phyloP scores from a whole-genome alignment of 345 rosid genomes.

The Corymbia maculata region DNA sequence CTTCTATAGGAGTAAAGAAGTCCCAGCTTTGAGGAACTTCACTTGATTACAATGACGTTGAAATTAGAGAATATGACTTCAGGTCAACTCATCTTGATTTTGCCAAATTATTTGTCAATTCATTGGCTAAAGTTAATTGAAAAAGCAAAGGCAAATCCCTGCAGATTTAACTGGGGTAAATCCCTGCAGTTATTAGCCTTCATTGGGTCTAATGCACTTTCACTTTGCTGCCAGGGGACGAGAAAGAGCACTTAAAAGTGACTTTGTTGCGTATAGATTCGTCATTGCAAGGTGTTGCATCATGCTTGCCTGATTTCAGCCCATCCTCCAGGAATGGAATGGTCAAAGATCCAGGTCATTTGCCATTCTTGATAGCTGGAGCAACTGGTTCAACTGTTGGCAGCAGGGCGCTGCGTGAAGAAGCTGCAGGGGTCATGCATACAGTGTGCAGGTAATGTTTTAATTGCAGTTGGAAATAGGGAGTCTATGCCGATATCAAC shows the following conservation, averaged over 20 bases:
- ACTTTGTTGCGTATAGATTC: conserved; percentile 97
- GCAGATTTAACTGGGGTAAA: not conserved
- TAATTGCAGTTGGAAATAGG: not conserved
- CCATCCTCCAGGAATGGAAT: conserved; percentile 63
- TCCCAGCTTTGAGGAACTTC: not conserved
- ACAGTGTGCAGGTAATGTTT: conserved; percentile 82
- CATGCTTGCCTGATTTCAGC: conserved; percentile 97
- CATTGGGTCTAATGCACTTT: not conserved
- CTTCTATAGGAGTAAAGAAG: not conserved
- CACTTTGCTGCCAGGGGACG: conserved; percentile 51
- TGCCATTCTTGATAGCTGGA: conserved; percentile 87
- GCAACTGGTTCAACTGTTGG: conserved; percentile 90
- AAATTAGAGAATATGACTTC: not conserved
- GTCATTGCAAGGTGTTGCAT: conserved; percentile 91
- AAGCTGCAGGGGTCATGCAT: conserved; percentile 74
- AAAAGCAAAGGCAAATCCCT: not conserved
- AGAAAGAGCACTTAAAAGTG: conserved; percentile 96
- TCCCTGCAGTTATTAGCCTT: not conserved
- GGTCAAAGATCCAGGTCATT: conserved; percentile 33
- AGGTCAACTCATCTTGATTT: not conserved
- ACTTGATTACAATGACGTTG: not conserved
- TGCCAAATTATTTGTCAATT: not conserved
- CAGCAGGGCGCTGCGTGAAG: conserved; percentile 71
- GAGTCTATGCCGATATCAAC: not conserved
- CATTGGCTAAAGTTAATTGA: not conserved